Base-by-base conservation (phyloP, 257 asterid species). In the Solanum medicagineum region DNA sequence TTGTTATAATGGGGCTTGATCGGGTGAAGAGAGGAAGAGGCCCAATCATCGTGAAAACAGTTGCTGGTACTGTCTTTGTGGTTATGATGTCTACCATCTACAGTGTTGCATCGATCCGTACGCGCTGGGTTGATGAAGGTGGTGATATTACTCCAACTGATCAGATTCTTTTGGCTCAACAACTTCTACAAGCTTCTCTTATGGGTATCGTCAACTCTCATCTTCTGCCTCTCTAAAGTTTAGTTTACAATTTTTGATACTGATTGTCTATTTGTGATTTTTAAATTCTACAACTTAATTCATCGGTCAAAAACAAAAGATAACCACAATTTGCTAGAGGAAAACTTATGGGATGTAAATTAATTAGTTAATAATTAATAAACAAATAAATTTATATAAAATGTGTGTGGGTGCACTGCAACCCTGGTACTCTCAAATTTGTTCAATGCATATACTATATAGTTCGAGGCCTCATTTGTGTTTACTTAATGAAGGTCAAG, bases 151-250 rank as follows among this genome's bases (percentile, higher is more conserved):
- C 85, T 81, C 93, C 97, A 1, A 94, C 98, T 84, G 99, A 95
- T 93, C 99, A 95, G 93, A 82, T 94, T 88, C 93, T 94, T 42
- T 26, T 91, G 51, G 94, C 95, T 32, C 91, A 88, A 20, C 89
- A 90, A 85, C 92, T 93, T 56, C 98, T 95, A 15, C 95, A 95
- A 88, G 97, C 98, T 92, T 92, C 99, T 87, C 95, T 95, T 83
- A 92, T 95, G 93, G 99, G 99, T 94, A 93, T 22, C 59, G 42
- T 1, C 0, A 22, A 74, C 56, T 45, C 29, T 74, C 36, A 22
- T n/a, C 8, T 47, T 47, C 60, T 49, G 14, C 15, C 12, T 22
- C 81, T 47, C 59, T 47, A 74, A 22, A 32, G 36, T 17, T 71
- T 42, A 19, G 32, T 71, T 71, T 71, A 45, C 10, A 6, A 74